Evolutionary conservation across 1,139 yeast genomes (phyloP), one percentile per base, ranked within the genome.

Genomic region (Geotrichum restrictum): DNA sequence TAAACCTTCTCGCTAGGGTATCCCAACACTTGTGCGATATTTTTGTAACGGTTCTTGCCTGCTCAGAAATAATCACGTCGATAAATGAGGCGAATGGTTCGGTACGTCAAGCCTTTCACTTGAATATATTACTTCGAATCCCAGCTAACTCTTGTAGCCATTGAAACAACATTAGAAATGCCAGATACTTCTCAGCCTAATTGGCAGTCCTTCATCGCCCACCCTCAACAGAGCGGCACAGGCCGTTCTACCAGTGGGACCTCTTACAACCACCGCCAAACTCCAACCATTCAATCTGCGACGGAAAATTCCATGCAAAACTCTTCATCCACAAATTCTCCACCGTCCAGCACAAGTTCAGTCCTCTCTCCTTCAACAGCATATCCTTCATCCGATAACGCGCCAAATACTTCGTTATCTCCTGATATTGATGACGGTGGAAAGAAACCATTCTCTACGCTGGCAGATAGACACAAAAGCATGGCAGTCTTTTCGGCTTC

Each of bases 381-480:
- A 5, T 34, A n/a, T 34, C 38, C 5, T 34, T 34, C 19, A 34
- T 4, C 38, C 38, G 18, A n/a, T 6, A n/a, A 5, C 38, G 13
- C 38, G 10, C 19, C 19, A 34, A 16, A 34, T 34, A n/a, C 6
- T n/a, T n/a, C 19, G 10, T 11, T 5, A n/a, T 16, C 38, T 34
- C 4, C 19, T 5, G 10, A n/a, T 34, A 24, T 34, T 16, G 31
- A 13, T 2, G 46, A 34, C 24, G 40, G 46, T n/a, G 47, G 49
- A 18, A 38, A 47, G 13, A 42, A 44, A 7, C 43, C 47, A 6
- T 48, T 33, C 19, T 31, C 39, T 8, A 24, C 38, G n/a, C 29
- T n/a, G 11, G 43, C 45, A 5, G 53, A 49, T 24, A 48, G 41
- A 33, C 56, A 53, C 43, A 53, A 49, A 40, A 53, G 56, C 29